Evolutionary conservation across 768 basidiomycete genomes (phyloP), one percentile per base, ranked within the genome.

Genomic region (Lentinus tigrinus): DNA sequence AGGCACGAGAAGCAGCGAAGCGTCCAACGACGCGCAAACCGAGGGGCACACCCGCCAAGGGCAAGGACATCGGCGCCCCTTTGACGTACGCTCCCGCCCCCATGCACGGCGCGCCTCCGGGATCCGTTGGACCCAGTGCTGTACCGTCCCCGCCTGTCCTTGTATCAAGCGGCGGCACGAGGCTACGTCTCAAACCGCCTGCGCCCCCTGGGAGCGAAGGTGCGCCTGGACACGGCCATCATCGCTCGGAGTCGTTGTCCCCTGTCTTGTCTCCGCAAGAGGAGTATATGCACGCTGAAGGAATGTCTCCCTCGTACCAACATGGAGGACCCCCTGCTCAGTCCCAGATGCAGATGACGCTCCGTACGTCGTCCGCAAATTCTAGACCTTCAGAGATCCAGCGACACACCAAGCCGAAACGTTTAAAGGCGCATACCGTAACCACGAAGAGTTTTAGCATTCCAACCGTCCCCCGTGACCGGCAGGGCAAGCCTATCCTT

Each of bases 361-460:
- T 66, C 19, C 61, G 62, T 21, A 49, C 47, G 72, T 36, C 69
- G 65, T 26, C 69, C 57, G 58, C 65, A 51, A 54, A 60, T 61
- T n/a, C 81, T 68, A 63, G 68, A 36, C 60, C 65, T 14, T 59
- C 65, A 6, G 60, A 62, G n/a, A 56, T 65, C 21, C 70, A 70
- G 58, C 78, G 83, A 9, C 76, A 78, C 28, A 78, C 81, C 9
- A 92, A 90, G 63, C 86, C 89, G 1, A 93, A 93, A 60, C 79
- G 90, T 6, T 73, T 91, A 23, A 92, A 91, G 69, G 85, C 89
- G 42, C 90, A 92, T 67, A 89, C 87, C 1, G 87, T 94, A 31
- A 88, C 86, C 3, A 85, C 85, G 63, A 88, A 87, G 72, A 88
- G 79, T 68, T 86, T 80, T 64, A 87, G 82, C 65, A 92, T 94